phyloP scores from a whole-genome alignment of 106 monocot genomes.

The Dactylorhiza incarnata region DNA sequence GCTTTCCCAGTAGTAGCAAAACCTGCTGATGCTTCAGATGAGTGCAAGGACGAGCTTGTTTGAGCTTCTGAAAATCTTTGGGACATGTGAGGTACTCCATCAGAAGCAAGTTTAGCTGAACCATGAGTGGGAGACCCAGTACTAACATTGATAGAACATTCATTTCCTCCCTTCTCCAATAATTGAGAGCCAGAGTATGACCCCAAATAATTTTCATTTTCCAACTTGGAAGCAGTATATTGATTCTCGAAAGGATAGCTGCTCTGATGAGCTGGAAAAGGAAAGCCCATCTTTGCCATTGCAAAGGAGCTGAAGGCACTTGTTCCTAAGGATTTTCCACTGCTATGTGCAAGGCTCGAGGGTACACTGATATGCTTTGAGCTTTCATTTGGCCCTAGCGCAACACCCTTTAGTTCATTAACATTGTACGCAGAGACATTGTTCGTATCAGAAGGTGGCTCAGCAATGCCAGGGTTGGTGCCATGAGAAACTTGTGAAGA shows the following conservation, averaged over 20 bases:
- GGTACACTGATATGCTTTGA: constrained; percentile 10
- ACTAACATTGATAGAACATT: constrained; percentile 13
- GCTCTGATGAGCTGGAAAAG: constrained; percentile 19
- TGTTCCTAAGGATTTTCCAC: constrained; percentile 24
- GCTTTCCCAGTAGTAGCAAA: constrained; percentile 17
- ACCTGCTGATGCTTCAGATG: constrained; percentile 8
- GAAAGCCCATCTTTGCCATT: constrained; percentile 27
- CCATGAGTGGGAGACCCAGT: constrained; percentile 12
- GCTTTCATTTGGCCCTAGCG: constrained; percentile 18
- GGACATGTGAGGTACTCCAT: constrained; percentile 17
- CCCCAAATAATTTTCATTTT: constrained; percentile 29
- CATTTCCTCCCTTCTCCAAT: constrained; percentile 44
- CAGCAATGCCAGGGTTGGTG: constrained; percentile 25
- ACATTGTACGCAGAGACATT: constrained; percentile 17
- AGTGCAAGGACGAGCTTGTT: constrained; percentile 21
- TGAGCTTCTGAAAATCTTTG: constrained; percentile 29
- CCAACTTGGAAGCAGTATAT: constrained; percentile 24
- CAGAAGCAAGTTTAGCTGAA: constrained; percentile 27
- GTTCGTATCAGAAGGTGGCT: constrained; percentile 23
- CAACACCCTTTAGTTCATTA: constrained; percentile 22
- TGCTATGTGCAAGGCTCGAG: constrained; percentile 9
- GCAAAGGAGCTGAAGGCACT: constrained; percentile 46
- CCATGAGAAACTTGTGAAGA: constrained; percentile 34
- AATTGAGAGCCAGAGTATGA: constrained; percentile 32
- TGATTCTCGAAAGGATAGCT: constrained; percentile 22